These are phyloP conservation scores for Emericellopsis atlantica DNA, from an alignment of 2,329 filamentous ascomycete genomes.

Conservation along the genomic window DNA sequence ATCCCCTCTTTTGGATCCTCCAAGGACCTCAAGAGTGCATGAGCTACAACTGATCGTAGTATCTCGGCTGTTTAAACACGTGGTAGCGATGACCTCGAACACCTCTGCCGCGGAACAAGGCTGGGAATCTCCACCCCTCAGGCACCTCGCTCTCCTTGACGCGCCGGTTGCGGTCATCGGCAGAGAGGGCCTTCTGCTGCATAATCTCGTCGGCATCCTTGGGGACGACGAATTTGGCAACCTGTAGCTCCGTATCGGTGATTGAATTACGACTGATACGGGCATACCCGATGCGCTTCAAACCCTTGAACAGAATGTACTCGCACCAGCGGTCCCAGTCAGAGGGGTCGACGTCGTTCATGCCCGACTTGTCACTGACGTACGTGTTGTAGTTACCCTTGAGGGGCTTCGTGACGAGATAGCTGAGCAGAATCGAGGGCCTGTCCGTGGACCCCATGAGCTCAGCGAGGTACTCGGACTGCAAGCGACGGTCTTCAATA, in stretches of 20 bases:
- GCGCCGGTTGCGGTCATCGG: conserved; percentile 42
- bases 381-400: conserved; percentile 97
- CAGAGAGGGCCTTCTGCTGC: conserved; percentile 23
- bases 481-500: conserved; percentile 75
- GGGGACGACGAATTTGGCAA: conserved; percentile 87
- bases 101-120: conserved; percentile 71
- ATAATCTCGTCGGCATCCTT: conserved; percentile 41
- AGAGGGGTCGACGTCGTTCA: conserved; percentile 85
- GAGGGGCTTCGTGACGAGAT: conserved; percentile 81
- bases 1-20: no score
- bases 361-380: conserved; percentile 73
- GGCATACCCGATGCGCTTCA: conserved; percentile 80
- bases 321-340: conserved; percentile 99
- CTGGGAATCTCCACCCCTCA: conserved; percentile 69
- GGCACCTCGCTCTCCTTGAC: conserved; percentile 64
- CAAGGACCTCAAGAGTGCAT: no score
- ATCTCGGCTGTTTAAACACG: conserved; percentile 86
- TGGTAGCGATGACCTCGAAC: conserved; percentile 87
- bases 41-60: conserved; percentile 30
- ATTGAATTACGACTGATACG: conserved; percentile 81
- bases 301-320: conserved; percentile 89
- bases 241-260: conserved; percentile 93
- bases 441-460: conserved; percentile 76
- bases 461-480: conserved; percentile 73
- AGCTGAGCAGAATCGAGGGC: conserved; percentile 76